Base-by-base conservation (phyloP, 371 early-diverging fungal genomes). In the Parasitella parasitica region DNA sequence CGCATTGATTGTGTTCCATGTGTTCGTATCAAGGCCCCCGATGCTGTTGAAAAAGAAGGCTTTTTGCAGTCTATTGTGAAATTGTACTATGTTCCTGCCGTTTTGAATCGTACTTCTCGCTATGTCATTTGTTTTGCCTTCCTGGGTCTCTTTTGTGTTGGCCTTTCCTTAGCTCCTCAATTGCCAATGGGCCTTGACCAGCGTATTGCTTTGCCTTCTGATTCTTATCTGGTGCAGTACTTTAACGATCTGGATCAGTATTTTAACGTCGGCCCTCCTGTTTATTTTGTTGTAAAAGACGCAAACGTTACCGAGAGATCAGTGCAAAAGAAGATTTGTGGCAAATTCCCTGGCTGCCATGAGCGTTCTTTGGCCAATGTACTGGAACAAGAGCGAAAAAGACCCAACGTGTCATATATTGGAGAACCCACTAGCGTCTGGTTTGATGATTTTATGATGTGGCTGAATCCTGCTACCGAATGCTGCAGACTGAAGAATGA, bases 201-300 rank as follows among this genome's bases (percentile, higher is more conserved):
- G 70, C 74, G 89, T 8, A 77, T 87, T 28, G 92, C 90, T 0
- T 59, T 91, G 11, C 92, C 92, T 0, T 73, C 76, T 6, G 89
- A 91, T 56, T 89, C 89, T 2, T 90, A 91, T 63, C 70, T 91
- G 32, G 84, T 89, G 6, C 72, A 75, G 9, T 91, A 89, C 67
- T 91, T 91, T 63, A 83, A 90, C 38, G 84, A 82, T 50, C 64
- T 91, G 39, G 88, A 88, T 37, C 53, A 55, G 3, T 87, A 90
- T 56, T 87, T 91, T 59, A 74, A 82, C 26, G 82, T 87, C 0
- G 92, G 92, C 0, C 91, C 92, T 0, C 92, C 92, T 0, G 89
- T 91, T 3, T 91, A 90, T 53, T 91, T 90, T 77, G 90, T 91
- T 0, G 81, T 85, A n/a, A 75, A 75, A 37, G 79, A 66, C 36